A percentile compares a stretch with the other conserved stretches of the same genome.
Conservation (phyloP, 768 basidiomycete species). For the Suillus discolor region DNA sequence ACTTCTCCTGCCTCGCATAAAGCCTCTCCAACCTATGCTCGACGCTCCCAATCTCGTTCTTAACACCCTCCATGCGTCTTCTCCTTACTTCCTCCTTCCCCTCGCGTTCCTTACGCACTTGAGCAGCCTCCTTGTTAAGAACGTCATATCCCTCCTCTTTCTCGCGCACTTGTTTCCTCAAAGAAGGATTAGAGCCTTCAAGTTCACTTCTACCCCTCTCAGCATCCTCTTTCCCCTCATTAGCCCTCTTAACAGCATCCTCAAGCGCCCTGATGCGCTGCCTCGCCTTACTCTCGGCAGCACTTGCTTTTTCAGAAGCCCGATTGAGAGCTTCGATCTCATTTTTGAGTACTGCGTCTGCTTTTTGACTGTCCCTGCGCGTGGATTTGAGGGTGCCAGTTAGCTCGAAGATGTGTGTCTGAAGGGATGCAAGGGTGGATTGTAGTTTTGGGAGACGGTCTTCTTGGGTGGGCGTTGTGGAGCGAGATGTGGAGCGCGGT, state of each 20-base stretch:
- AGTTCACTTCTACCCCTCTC: slow-evolving; percentile 42
- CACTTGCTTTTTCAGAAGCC: slow-evolving; percentile 76
- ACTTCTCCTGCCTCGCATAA: slow-evolving; percentile 61
- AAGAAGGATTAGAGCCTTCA: slow-evolving; percentile 41
- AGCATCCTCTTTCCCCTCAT: slow-evolving; percentile 51
- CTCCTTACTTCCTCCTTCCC: slow-evolving; percentile 51
- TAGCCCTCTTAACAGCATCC: slow-evolving; percentile 83
- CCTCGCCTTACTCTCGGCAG: slow-evolving; percentile 75
- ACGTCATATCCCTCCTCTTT: slow-evolving; percentile 43
- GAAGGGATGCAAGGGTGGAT: slow-evolving; percentile 62
- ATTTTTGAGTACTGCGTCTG: slow-evolving; percentile 75
- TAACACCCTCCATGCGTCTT: slow-evolving; percentile 57
- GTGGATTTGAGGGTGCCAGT: slow-evolving; percentile 72
- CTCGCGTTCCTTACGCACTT: slow-evolving; percentile 46
- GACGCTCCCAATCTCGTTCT: slow-evolving; percentile 56
- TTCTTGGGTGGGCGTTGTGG: slow-evolving; percentile 51
- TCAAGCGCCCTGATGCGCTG: slow-evolving; percentile 89
- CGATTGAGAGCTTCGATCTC: slow-evolving; percentile 87
- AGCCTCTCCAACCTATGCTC: slow-evolving; percentile 70
- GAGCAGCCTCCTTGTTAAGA: slow-evolving; percentile 48
- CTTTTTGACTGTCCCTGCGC: slow-evolving; percentile 81
- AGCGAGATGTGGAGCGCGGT: slow-evolving; percentile 27
- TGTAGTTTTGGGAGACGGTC: slow-evolving; percentile 69
- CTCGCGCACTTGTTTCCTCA: slow-evolving; percentile 46
- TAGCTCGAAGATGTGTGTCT: slow-evolving; percentile 69